Conservation (phyloP, 2,329 filamentous ascomycete species). For the Paraphaeosphaeria minitans region DNA sequence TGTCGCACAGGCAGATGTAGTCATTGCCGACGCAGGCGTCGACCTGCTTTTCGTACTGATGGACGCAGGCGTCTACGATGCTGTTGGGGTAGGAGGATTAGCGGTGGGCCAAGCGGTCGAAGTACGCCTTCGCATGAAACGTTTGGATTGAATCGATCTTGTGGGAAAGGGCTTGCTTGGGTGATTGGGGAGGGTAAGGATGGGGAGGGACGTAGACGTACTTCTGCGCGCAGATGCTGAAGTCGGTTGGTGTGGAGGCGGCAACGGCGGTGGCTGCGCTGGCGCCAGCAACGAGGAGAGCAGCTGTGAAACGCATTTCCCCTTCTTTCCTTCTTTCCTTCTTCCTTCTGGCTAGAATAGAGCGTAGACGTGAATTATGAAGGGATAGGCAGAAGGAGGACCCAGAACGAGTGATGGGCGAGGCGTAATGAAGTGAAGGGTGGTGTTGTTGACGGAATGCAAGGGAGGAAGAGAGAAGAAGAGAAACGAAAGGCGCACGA, state of each 20-base stretch:
- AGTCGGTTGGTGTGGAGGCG: conserved; percentile 21
- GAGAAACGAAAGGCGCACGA: not conserved
- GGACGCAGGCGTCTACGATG: conserved; percentile 58
- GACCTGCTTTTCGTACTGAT: conserved; percentile 49
- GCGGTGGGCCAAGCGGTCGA: not conserved
- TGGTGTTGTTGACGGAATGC: not conserved
- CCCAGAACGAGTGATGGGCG: conserved; percentile 34
- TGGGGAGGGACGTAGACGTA: conserved; percentile 37
- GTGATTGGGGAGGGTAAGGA: not conserved
- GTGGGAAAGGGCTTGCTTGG: not conserved
- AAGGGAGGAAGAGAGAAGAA: not conserved
- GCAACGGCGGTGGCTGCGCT: conserved; percentile 49
- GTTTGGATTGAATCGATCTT: too few relatives aligned
- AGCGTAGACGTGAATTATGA: not conserved
- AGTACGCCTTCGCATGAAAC: too few relatives aligned
- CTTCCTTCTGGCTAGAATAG: not conserved
- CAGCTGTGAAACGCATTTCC: conserved; percentile 42
- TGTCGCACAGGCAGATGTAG: conserved; percentile 63
- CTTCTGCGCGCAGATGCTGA: conserved; percentile 46
- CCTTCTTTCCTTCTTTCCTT: conserved; percentile 1
- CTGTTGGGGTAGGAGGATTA: conserved; percentile 32
- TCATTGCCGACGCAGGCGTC: conserved; percentile 53
- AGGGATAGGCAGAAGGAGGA: conserved; percentile 9
- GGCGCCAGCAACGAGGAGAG: conserved; percentile 37
- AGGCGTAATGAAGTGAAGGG: not conserved